A percentile compares a stretch with the other conserved stretches of the same genome.
Evolutionary conservation across 768 basidiomycete species (phyloP).

Genomic region (Leucosporidium scottii): DNA sequence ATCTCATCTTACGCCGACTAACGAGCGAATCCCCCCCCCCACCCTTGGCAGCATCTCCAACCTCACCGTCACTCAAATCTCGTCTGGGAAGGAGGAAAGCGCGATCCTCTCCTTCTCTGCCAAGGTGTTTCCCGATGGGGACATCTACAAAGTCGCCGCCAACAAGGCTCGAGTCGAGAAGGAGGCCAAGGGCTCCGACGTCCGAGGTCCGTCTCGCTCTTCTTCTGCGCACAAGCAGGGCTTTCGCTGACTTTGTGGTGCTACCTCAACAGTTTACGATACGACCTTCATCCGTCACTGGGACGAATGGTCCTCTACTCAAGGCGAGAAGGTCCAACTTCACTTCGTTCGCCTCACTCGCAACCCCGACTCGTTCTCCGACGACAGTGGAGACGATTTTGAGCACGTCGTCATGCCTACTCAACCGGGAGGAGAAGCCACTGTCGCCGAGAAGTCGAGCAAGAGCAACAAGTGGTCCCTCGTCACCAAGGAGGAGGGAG

Average conservation of each 20-base stretch:
- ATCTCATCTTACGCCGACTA: neutral
- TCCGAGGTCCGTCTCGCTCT: neutral
- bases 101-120: conserved; percentile 76
- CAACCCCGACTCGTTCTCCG: conserved; percentile 37
- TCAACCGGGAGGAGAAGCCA: too few species aligned
- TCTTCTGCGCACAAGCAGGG: too few species aligned
- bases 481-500: neutral
- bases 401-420: conserved; percentile 10
- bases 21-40: neutral
- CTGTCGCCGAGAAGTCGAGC: conserved; percentile 3
- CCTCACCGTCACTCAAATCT: conserved; percentile 13
- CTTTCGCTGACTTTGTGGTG: neutral
- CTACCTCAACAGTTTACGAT: conserved; percentile 53
- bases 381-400: conserved; percentile 17
- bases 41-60: conserved; percentile 21
- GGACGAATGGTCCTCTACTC: conserved; percentile 61
- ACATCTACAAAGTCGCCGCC: conserved; percentile 59
- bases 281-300: conserved; percentile 65
- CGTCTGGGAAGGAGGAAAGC: conserved; percentile 44
- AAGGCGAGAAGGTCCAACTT: conserved; percentile 59
- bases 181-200: conserved; percentile 59
- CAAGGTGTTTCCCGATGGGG: conserved; percentile 67
- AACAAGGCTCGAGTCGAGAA: conserved; percentile 57
- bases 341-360: conserved; percentile 59
- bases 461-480: neutral